Evolutionary conservation across 1,139 yeast species (phyloP).

Genomic region (Yamadazyma kanchanaburiensis): DNA sequence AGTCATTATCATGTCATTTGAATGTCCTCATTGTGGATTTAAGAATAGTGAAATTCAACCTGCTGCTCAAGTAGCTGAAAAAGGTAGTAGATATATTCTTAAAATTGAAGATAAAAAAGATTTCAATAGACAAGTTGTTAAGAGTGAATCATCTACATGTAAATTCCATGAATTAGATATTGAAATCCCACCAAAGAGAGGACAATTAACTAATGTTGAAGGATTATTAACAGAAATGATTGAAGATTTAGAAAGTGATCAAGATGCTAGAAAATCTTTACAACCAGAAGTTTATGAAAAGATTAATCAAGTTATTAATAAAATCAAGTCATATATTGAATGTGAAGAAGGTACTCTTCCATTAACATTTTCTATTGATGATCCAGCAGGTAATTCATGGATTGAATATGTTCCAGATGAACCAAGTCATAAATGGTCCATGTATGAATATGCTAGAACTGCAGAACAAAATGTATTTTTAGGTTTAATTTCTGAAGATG

Average conservation of each 20-base stretch:
- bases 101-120: constrained; percentile 71
- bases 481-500: constrained; percentile 84
- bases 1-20: constrained; percentile 90
- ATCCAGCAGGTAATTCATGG: constrained; percentile 98
- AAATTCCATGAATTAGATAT: constrained; percentile 81
- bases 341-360: constrained; percentile 74
- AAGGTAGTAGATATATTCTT: constrained; percentile 74
- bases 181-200: constrained; percentile 93
- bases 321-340: constrained; percentile 54
- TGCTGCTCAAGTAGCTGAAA: constrained; percentile 84
- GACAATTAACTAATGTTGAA: constrained; percentile 89
- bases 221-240: constrained; percentile 83
- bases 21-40: constrained; percentile 91
- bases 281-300: constrained; percentile 78
- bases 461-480: constrained; percentile 85
- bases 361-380: constrained; percentile 76
- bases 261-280: constrained; percentile 64
- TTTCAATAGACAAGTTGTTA: constrained; percentile 86
- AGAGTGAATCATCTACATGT: constrained; percentile 84
- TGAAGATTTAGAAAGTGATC: constrained; percentile 79
- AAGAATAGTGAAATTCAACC: constrained; percentile 93
- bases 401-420: constrained; percentile 88
- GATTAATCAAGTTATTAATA: constrained; percentile 65
- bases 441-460: constrained; percentile 76
- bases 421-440: constrained; percentile 88